Evolutionary conservation across 1,284 basidiomycete species (phyloP).

Genomic region (Coniophora puteana): DNA sequence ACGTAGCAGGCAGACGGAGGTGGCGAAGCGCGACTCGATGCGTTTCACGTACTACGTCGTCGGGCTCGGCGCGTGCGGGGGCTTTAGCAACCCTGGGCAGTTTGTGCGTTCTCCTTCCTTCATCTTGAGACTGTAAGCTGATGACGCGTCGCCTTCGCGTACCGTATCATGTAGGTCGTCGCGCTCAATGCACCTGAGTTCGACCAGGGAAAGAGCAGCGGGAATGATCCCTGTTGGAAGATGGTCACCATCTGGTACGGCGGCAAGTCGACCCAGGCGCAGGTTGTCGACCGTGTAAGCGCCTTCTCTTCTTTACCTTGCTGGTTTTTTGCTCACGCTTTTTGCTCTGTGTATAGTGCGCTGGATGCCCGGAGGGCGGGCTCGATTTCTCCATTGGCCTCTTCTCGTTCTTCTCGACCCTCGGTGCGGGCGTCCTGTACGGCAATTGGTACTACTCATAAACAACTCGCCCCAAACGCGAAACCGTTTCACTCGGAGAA

Average conservation of each 20-base stretch:
- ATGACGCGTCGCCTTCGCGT: neutral
- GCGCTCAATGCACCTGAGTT: slow-evolving; percentile 28
- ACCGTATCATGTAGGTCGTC: slow-evolving; percentile 27
- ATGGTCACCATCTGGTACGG: slow-evolving; percentile 48
- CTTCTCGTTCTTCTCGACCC: slow-evolving; percentile 33
- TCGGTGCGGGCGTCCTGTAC: slow-evolving; percentile 27
- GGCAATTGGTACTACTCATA: slow-evolving; percentile 34
- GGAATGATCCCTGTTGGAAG: slow-evolving; percentile 46
- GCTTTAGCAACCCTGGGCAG: neutral
- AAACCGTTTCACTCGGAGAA: no score
- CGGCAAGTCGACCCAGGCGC: slow-evolving; percentile 46
- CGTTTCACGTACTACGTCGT: slow-evolving; percentile 1
- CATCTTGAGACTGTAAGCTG: no score
- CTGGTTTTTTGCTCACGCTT: neutral
- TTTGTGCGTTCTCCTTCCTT: neutral
- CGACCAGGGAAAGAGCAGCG: slow-evolving; percentile 29
- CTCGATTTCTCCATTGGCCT: slow-evolving; percentile 43
- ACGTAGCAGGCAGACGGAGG: no score
- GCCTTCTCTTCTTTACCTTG: neutral
- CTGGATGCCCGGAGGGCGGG: slow-evolving; percentile 33
- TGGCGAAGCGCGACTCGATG: neutral
- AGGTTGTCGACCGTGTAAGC: slow-evolving; percentile 44
- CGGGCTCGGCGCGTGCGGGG: neutral
- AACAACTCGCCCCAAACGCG: no score
- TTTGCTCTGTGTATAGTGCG: no score